Evolutionary conservation across 345 rosid genomes (phyloP), one percentile per base, ranked within the genome.

Genomic region (Noccaea bulbosa): DNA sequence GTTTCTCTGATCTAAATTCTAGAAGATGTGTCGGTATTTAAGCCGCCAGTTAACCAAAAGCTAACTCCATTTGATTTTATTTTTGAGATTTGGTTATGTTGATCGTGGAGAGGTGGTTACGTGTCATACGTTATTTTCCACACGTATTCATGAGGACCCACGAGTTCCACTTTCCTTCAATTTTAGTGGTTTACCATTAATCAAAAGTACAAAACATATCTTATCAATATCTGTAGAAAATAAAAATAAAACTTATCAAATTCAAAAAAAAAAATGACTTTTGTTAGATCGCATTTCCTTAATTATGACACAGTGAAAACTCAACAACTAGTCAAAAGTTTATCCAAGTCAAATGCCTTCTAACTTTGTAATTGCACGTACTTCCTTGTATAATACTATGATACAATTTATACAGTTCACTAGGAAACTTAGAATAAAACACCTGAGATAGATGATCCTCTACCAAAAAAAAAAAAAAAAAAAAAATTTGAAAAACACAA

Each of bases 61-160:
- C 53, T n/a, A 48, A 66, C 62, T 49, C 16, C 39, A 56, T 12
- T 56, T 34, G 17, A 8, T 12, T 59, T 24, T 32, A 6, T 8
- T 35, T 59, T 20, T 20, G 12, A 50, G 39, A 65, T 47, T 37
- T 56, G 58, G 14, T 46, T 45, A 37, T 37, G 60, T 65, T 49
- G 33, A 24, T 63, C 24, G 17, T 14, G 24, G 14, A 22, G 55
- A 45, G 33, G 53, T 62, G n/a, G 33, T 54, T 49, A 70, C 55
- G 70, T 14, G 24, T 37, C 64, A 37, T 12, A 57, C 16, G 48
- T 53, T 15, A 11, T 51, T 59, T 32, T 41, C 65, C 67, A 8
- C 60, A 49, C 27, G 66, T 74, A 11, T 30, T 51, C 14, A 67
- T 59, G 16, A 67, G 58, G 65, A 47, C 74, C 78, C 78, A 61